These are phyloP conservation scores for Phialocephala sp. DNA, from an alignment of 2,329 filamentous ascomycete species.

Conservation along the genomic window DNA sequence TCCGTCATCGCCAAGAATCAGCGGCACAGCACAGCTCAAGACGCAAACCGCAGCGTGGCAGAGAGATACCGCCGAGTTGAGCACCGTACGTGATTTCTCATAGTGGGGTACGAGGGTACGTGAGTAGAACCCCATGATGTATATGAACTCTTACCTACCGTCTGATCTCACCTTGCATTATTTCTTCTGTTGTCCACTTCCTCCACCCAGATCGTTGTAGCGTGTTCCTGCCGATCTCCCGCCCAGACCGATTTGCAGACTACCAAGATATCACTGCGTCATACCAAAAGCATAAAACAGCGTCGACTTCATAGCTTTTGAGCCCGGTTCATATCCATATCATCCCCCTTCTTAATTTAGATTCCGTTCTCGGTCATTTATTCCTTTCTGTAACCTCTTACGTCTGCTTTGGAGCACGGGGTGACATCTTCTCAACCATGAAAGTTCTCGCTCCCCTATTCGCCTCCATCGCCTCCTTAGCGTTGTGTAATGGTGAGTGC, in stretches of 20 bases:
- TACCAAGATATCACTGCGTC: constrained; percentile 1
- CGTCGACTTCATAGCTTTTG: background rate
- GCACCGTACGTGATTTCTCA: background rate
- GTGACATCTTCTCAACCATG: background rate
- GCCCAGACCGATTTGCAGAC: background rate
- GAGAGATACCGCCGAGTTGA: background rate
- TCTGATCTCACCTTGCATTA: constrained; percentile 5
- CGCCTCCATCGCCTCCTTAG: background rate
- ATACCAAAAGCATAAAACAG: background rate
- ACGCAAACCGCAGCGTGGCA: background rate
- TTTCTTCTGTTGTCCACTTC: background rate
- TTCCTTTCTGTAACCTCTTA: background rate
- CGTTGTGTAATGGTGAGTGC: background rate
- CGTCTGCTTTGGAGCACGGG: background rate
- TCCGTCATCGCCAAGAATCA: background rate
- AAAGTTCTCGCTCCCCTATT: background rate
- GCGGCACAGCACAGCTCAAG: background rate
- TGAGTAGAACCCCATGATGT: background rate
- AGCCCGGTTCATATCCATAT: constrained; percentile 3
- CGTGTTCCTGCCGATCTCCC: constrained; percentile 10
- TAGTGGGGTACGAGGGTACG: too few relatives aligned
- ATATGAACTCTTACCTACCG: background rate
- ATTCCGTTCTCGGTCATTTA: background rate
- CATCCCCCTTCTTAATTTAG: background rate
- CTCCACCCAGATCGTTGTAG: background rate